These are phyloP conservation scores for Nakazawaea ishiwadae DNA, from an alignment of 805 yeast genomes.

Conservation along the genomic window DNA sequence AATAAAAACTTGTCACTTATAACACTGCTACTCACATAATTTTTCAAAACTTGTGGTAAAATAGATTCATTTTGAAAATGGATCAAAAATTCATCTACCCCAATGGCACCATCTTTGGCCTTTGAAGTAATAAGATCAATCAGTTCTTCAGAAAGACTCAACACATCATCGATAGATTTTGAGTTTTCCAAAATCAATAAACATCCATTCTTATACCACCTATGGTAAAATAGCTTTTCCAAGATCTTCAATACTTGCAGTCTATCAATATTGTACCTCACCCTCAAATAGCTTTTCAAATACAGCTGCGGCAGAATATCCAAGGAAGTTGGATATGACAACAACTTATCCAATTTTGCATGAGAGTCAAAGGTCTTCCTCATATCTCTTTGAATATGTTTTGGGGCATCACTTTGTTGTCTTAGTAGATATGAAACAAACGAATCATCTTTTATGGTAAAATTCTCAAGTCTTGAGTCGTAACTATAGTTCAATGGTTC, in stretches of 20 bases:
- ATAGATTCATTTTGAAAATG: background rate
- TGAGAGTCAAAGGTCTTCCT: constrained; percentile 7
- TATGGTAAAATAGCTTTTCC: background rate
- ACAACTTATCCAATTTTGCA: background rate
- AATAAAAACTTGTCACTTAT: background rate
- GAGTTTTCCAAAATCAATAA: constrained; percentile 3
- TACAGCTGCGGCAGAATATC: constrained; percentile 1
- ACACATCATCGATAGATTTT: background rate
- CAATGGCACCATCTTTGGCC: background rate
- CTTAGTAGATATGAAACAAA: background rate
- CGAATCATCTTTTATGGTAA: background rate
- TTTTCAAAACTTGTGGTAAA: background rate
- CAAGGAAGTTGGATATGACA: background rate
- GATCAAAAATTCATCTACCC: constrained; percentile 1
- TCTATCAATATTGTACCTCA: constrained; percentile 2
- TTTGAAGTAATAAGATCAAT: background rate
- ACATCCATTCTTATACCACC: constrained; percentile 8
- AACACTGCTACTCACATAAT: background rate
- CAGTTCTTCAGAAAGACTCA: background rate
- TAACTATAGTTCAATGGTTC: background rate
- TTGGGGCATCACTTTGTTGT: background rate
- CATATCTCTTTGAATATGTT: background rate
- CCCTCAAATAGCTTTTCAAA: constrained; percentile 5
- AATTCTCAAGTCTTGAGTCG: background rate
- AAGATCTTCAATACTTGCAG: background rate